A percentile compares a stretch with the other conserved stretches of the same genome.
These are phyloP conservation scores for Acephala macrosclerotiorum DNA, from an alignment of 2,329 filamentous ascomycete genomes.

Conservation along the genomic window DNA sequence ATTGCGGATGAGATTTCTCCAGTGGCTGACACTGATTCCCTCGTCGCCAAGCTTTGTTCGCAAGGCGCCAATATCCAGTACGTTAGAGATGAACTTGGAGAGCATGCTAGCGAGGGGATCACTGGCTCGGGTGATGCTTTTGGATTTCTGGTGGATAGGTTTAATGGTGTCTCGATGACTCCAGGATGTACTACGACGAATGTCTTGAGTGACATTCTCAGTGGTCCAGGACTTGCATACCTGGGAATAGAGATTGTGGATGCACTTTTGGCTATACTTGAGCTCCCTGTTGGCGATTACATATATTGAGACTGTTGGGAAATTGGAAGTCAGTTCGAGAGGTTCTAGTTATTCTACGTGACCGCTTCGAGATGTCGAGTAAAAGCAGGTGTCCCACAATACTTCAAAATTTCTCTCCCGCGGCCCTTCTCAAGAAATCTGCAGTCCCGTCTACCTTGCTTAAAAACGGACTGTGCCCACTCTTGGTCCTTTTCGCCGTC, in stretches of 20 bases:
- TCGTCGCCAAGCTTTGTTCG: conserved; percentile 51
- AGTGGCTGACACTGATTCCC: conserved; percentile 51
- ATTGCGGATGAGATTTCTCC: conserved; percentile 53
- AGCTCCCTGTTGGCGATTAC: not conserved
- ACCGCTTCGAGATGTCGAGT: no score
- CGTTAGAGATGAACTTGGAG: conserved; percentile 51
- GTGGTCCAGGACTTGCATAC: not conserved
- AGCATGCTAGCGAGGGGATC: conserved; percentile 49
- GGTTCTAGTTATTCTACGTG: no score
- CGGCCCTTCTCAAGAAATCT: conserved; percentile 1
- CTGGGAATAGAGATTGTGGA: not conserved
- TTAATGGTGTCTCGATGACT: conserved; percentile 14
- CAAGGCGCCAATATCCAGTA: conserved; percentile 51
- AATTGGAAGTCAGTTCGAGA: not conserved
- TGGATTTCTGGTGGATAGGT: conserved; percentile 38
- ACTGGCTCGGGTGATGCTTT: conserved; percentile 46
- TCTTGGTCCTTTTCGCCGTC: conserved; percentile 12
- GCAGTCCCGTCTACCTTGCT: conserved; percentile 12
- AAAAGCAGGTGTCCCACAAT: not conserved
- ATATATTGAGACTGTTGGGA: not conserved
- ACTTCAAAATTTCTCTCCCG: conserved; percentile 10
- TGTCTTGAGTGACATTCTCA: conserved; percentile 3
- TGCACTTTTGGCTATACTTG: conserved; percentile 10
- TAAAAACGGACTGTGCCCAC: conserved; percentile 26
- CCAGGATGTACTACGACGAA: conserved; percentile 4